A percentile compares a stretch with the other conserved stretches of the same genome.
Conservation (phyloP, 1,284 basidiomycete species). For the Neonothopanus nambi region DNA sequence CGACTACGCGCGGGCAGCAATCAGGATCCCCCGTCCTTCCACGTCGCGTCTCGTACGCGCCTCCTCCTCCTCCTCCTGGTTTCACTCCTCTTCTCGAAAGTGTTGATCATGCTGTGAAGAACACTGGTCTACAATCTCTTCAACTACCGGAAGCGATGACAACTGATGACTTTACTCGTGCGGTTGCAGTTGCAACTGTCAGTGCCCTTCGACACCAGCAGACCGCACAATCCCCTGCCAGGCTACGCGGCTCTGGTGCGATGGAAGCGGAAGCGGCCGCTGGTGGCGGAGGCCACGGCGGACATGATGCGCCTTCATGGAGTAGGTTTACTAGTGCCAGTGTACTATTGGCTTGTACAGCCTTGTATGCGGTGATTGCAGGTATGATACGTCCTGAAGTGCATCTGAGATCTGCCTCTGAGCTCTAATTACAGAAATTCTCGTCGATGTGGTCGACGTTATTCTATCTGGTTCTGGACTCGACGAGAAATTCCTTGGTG, state of each 20-base stretch:
- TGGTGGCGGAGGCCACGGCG: conserved; percentile 63
- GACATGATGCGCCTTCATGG: conserved; percentile 97
- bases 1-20: conserved; percentile 11
- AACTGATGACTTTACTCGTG: conserved; percentile 86
- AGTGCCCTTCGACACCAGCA: conserved; percentile 81
- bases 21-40: conserved; percentile 39
- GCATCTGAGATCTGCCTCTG: background rate
- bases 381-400: conserved; percentile 46
- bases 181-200: conserved; percentile 89
- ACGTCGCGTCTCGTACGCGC: conserved; percentile 60
- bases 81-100: conserved; percentile 78
- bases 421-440: conserved; percentile 61
- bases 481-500: conserved; percentile 96
- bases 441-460: conserved; percentile 96
- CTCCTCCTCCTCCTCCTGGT: conserved; percentile 36
- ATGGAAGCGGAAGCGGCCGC: conserved; percentile 36
- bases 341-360: conserved; percentile 87
- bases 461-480: conserved; percentile 92
- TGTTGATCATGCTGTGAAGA: conserved; percentile 70
- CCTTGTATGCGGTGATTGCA: conserved; percentile 94
- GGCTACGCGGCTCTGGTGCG: conserved; percentile 33
- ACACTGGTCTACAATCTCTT: conserved; percentile 53
- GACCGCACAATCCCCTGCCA: conserved; percentile 47
- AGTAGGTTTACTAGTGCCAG: conserved; percentile 84
- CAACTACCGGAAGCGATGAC: conserved; percentile 70